phyloP scores from a whole-genome alignment of 331 rosid species.

The Quercus tomentella region DNA sequence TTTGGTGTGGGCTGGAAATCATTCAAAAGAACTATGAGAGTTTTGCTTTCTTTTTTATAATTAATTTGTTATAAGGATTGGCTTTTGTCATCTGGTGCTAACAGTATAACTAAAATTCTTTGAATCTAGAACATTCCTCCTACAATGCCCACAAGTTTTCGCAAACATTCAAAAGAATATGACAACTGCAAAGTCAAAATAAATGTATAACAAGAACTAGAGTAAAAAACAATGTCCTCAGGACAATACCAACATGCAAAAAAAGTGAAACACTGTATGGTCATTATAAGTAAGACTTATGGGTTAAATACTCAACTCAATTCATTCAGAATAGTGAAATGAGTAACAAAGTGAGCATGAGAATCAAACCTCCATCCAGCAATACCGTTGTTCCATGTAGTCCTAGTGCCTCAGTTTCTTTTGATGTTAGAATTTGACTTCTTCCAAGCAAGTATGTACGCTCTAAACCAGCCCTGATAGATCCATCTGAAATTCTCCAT shows the following conservation, averaged over 20 bases:
- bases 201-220: neutral
- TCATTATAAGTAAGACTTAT: neutral
- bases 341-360: neutral
- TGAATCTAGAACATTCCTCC: neutral
- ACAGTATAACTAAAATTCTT: neutral
- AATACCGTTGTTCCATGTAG: slow-evolving; percentile 46
- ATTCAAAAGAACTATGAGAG: slow-evolving; percentile 6
- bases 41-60: neutral
- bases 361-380: slow-evolving; percentile 52
- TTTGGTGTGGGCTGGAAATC: slow-evolving; percentile 62
- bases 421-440: too few relatives aligned
- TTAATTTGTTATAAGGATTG: too few relatives aligned
- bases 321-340: neutral
- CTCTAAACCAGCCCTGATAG: slow-evolving; percentile 69
- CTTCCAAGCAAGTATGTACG: slow-evolving; percentile 62
- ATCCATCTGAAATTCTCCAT: slow-evolving; percentile 65
- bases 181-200: neutral
- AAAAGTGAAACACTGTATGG: neutral
- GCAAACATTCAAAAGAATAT: neutral
- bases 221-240: neutral
- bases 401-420: slow-evolving; percentile 57
- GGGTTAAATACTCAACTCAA: neutral
- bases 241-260: neutral
- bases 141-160: neutral
- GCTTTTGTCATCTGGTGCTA: slow-evolving; percentile 2